Evolutionary conservation across 768 basidiomycete genomes (phyloP), one percentile per base, ranked within the genome.

Genomic region (Suillus variegatus): DNA sequence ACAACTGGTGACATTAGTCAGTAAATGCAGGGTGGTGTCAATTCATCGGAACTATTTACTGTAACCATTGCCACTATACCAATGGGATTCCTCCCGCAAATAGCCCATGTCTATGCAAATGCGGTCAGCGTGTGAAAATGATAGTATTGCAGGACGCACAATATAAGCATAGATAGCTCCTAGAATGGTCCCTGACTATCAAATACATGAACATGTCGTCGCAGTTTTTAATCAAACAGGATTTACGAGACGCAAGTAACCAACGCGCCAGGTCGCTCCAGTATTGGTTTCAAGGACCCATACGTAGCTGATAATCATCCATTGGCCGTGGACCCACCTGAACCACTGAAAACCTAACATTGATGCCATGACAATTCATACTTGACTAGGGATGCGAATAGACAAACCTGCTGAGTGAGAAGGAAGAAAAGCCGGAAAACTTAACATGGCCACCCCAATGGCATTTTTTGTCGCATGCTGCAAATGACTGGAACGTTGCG

Each of bases 251-350:
- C 83, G 80, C 38, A 84, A 72, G 66, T 81, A 82, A 8, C 79
- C 80, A 6, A 81, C 77, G 51, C 83, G 74, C 79, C 82, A 84
- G 8, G 83, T 84, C 47, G 84, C 83, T n/a, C 83, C 84, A 1
- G 81, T 82, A 65, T 82, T 85, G 9, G 82, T 83, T 68, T 84
- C 82, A 40, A 84, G 73, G 6, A 85, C 82, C 82, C 82, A 84
- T 1, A 85, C 72, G 69, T 82, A 83, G 35, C 79, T 82, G 65
- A 84, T 80, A 10, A 82, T 73, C 79, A 84, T 81, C 84, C 84
- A 84, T 64, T 84, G 84, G 18, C 82, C 82, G 56, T 78, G 79
- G 35, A 72, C 73, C 14, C 49, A 62, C 14, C 61, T 62, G 67
- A 80, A 85, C 82, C 82, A 84, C 38, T 66, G 60, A 41, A 72